Evolutionary conservation across 768 basidiomycete genomes (phyloP).

Genomic region (Pleurotus salmoneostramineus): DNA sequence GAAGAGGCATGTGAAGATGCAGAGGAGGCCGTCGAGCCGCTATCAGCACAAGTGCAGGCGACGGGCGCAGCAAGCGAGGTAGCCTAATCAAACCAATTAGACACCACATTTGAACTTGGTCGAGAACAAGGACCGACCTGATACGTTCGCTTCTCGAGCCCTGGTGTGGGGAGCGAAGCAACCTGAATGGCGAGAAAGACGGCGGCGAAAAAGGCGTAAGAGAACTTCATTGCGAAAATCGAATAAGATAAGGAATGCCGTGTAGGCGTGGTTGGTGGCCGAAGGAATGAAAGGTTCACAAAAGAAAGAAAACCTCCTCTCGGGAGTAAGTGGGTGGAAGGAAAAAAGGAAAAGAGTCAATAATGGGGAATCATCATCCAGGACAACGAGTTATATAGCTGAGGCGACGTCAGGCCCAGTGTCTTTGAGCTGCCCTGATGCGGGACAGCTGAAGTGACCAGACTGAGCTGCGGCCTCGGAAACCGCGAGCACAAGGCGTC

Average conservation of each 20-base stretch:
- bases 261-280: neutral
- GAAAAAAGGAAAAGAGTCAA: neutral
- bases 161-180: neutral
- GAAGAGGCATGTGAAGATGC: neutral
- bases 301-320: constrained; percentile 1
- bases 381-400: neutral
- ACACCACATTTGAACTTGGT: neutral
- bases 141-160: constrained; percentile 5
- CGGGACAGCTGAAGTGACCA: neutral
- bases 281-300: neutral
- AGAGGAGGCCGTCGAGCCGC: neutral
- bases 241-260: neutral
- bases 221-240: constrained; percentile 1
- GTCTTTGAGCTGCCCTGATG: neutral
- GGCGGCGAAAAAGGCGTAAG: neutral
- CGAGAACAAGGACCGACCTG: neutral
- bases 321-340: neutral
- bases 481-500: neutral
- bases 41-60: neutral
- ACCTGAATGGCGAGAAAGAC: neutral
- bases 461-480: neutral
- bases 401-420: neutral
- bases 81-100: neutral
- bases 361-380: neutral
- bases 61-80: neutral